These are phyloP conservation scores for Meira miltonrushii DNA, from an alignment of 1,284 basidiomycete species.

Conservation along the genomic window DNA sequence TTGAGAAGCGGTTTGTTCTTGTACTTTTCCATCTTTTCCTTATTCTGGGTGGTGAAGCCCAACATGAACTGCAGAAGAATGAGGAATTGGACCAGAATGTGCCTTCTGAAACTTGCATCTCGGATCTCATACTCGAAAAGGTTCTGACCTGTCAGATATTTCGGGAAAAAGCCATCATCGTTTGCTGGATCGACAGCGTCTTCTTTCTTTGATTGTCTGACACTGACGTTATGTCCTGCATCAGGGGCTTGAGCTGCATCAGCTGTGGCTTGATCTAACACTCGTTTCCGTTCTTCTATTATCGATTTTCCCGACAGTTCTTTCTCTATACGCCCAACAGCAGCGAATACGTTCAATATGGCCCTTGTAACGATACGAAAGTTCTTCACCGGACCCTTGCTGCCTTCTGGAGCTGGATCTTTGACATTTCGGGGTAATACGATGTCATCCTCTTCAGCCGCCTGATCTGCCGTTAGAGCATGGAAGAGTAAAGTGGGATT, in stretches of 20 bases:
- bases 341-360: constrained; percentile 34
- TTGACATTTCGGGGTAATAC: constrained; percentile 11
- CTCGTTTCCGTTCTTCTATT: constrained; percentile 4
- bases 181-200: constrained; percentile 4
- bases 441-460: constrained; percentile 1
- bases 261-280: constrained; percentile 2
- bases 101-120: constrained; percentile 81
- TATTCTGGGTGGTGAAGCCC: constrained; percentile 67
- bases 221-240: not conserved
- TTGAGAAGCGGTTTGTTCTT: constrained; percentile 37
- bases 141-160: constrained; percentile 79
- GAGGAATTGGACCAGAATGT: constrained; percentile 78
- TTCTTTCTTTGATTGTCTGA: not conserved
- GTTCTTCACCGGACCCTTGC: constrained; percentile 27
- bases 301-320: constrained; percentile 18
- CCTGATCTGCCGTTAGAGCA: not conserved
- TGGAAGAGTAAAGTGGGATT: constrained; percentile 34
- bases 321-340: constrained; percentile 28
- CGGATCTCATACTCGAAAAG: constrained; percentile 74
- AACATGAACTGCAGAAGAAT: constrained; percentile 75
- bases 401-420: constrained; percentile 34
- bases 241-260: not conserved
- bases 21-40: constrained; percentile 60
- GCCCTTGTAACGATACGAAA: constrained; percentile 26
- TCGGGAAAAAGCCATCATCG: constrained; percentile 73